Percentiles rank a stretch among this genome's conserved stretches.
These are phyloP conservation scores for Anisodus acutangulus DNA, from an alignment of 257 asterid genomes.

Conservation along the genomic window DNA sequence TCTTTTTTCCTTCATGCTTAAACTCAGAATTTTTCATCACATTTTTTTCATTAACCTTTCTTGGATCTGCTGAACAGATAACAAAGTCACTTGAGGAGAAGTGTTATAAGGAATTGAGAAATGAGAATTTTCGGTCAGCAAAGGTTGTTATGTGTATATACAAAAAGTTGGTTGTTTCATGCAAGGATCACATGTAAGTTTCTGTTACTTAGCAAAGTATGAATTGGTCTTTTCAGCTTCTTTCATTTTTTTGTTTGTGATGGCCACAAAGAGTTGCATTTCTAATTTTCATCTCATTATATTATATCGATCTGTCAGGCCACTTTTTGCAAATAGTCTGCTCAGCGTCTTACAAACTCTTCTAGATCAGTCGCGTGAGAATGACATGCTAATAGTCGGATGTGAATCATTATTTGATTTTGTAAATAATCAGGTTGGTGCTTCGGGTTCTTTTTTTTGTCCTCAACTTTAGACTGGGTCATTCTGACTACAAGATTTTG, in stretches of 20 bases:
- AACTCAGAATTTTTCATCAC: background rate
- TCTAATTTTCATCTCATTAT: background rate
- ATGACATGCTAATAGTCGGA: conserved; percentile 79
- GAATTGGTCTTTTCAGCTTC: background rate
- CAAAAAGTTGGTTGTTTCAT: conserved; percentile 75
- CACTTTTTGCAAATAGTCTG: conserved; percentile 86
- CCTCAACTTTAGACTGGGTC: conserved; percentile 26
- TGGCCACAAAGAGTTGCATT: background rate
- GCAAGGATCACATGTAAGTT: conserved; percentile 93
- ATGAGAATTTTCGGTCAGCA: conserved; percentile 70
- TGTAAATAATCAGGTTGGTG: conserved; percentile 90
- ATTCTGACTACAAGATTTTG: background rate
- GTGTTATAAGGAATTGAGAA: conserved; percentile 92
- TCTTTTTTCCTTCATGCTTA: background rate
- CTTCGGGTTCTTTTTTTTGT: background rate
- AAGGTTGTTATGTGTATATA: conserved; percentile 83
- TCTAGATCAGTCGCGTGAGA: conserved; percentile 83
- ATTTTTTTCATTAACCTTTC: conserved; percentile 17
- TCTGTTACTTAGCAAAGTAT: background rate
- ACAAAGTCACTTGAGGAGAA: conserved; percentile 86
- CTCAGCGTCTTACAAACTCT: conserved; percentile 71
- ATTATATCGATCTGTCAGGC: conserved; percentile 56
- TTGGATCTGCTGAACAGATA: conserved; percentile 60
- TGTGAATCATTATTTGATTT: conserved; percentile 90
- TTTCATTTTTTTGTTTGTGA: background rate